Percentiles rank a stretch among this genome's conserved stretches.
Conservation (phyloP, 2,329 filamentous ascomycete species). For the Phaeosphaeriaceae sp. region DNA sequence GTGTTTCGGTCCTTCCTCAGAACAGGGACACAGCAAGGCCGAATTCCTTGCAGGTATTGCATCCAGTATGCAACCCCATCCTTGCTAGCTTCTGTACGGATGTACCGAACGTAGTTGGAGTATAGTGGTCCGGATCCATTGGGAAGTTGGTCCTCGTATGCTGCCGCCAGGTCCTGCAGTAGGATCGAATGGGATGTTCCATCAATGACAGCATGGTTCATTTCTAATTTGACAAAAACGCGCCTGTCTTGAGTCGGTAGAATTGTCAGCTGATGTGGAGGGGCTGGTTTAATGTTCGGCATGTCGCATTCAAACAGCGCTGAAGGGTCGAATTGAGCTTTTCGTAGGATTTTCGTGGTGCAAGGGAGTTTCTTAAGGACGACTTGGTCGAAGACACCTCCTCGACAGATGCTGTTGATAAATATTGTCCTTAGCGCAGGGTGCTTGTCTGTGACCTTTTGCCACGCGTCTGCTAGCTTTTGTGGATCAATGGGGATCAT, state of each 20-base stretch:
- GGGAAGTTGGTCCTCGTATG: constrained; percentile 35
- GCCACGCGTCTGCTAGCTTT: constrained; percentile 35
- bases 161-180: constrained; percentile 37
- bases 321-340: constrained; percentile 37
- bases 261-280: constrained; percentile 44
- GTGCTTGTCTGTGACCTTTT: constrained; percentile 40
- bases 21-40: constrained; percentile 43
- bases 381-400: constrained; percentile 45
- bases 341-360: constrained; percentile 19
- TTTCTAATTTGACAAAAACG: constrained; percentile 42
- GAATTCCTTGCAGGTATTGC: constrained; percentile 33
- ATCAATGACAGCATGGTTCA: constrained; percentile 46
- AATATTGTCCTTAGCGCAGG: constrained; percentile 42
- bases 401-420: constrained; percentile 42
- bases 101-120: constrained; percentile 45
- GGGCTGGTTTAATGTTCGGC: constrained; percentile 33
- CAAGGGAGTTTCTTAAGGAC: constrained; percentile 39
- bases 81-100: constrained; percentile 25
- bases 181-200: constrained; percentile 40
- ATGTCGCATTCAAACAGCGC: constrained; percentile 33
- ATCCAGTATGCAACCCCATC: constrained; percentile 41
- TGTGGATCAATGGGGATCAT: constrained; percentile 26
- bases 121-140: constrained; percentile 37
- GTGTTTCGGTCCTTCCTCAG: constrained; percentile 26
- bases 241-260: constrained; percentile 33